phyloP scores from a whole-genome alignment of 2,329 filamentous ascomycete species.

The Xylaria polymorpha region DNA sequence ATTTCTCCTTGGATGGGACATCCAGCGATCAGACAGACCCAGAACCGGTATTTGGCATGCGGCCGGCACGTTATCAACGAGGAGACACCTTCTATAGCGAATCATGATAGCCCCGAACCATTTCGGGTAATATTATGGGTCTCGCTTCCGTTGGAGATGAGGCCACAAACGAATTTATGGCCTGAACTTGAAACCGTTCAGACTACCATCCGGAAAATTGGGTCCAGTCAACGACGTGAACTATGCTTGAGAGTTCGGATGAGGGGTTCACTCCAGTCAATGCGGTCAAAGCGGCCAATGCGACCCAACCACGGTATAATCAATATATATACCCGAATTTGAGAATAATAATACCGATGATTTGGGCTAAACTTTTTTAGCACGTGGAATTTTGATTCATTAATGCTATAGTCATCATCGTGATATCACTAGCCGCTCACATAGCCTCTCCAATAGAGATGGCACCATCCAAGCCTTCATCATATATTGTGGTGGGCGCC shows the following conservation, averaged over 20 bases:
- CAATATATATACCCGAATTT: neutral
- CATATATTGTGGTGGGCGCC: slow-evolving; percentile 70
- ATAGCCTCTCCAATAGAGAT: slow-evolving; percentile 10
- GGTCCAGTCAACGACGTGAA: slow-evolving; percentile 18
- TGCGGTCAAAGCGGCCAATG: slow-evolving; percentile 3
- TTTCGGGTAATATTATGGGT: neutral
- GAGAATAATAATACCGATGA: neutral
- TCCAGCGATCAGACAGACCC: neutral
- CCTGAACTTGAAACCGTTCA: neutral
- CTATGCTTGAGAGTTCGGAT: slow-evolving; percentile 14
- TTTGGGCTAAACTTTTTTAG: neutral
- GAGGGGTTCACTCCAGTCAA: slow-evolving; percentile 28
- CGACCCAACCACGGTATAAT: slow-evolving; percentile 1
- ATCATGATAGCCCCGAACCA: neutral
- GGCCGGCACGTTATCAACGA: neutral
- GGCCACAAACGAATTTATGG: neutral
- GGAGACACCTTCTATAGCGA: neutral
- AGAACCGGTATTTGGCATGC: neutral
- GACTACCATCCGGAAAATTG: slow-evolving; percentile 18
- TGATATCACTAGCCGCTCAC: neutral
- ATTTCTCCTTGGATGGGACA: neutral
- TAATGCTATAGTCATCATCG: neutral
- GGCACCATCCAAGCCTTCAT: slow-evolving; percentile 37
- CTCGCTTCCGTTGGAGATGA: neutral
- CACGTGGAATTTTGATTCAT: neutral